phyloP scores from a whole-genome alignment of 1,139 yeast genomes.

The Suhomyces bribrorum region DNA sequence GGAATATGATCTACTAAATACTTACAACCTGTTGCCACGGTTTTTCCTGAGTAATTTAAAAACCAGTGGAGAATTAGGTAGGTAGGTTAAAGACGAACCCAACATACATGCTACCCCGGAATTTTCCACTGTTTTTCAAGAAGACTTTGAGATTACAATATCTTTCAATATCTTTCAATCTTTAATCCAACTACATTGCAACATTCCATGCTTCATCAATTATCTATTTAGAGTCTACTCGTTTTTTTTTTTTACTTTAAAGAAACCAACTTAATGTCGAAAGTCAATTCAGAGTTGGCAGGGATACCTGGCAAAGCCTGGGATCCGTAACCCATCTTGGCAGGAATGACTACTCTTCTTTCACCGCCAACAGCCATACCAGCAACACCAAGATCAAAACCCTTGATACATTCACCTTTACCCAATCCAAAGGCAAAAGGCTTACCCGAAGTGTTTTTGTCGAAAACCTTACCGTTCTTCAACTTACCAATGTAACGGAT shows the following conservation, averaged over 20 bases:
- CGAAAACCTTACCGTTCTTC: constrained; percentile 93
- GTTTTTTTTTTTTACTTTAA: constrained; percentile 56
- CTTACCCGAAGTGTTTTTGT: constrained; percentile 95
- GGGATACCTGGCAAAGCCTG: constrained; percentile 96
- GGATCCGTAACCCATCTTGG: constrained; percentile 95
- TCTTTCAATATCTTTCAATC: too few species aligned
- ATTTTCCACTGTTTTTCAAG: too few species aligned
- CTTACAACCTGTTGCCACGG: too few species aligned
- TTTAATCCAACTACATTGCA: too few species aligned
- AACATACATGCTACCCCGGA: too few species aligned
- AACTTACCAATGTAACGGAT: constrained; percentile 98
- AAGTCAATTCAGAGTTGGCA: constrained; percentile 91
- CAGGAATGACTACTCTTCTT: constrained; percentile 95
- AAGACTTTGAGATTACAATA: too few species aligned
- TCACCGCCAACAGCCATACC: constrained; percentile 99
- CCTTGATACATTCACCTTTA: constrained; percentile 97
- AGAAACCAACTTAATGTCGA: constrained; percentile 91
- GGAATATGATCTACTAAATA: too few species aligned
- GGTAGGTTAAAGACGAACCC: too few species aligned
- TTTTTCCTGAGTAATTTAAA: too few species aligned
- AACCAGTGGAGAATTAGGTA: too few species aligned
- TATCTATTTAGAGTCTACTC: not conserved
- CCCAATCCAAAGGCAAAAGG: constrained; percentile 92
- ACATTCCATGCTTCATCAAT: not conserved
- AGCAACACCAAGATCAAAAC: constrained; percentile 97